Evolutionary conservation across 1,284 basidiomycete species (phyloP).

Genomic region (Microbotryum scabiosae): DNA sequence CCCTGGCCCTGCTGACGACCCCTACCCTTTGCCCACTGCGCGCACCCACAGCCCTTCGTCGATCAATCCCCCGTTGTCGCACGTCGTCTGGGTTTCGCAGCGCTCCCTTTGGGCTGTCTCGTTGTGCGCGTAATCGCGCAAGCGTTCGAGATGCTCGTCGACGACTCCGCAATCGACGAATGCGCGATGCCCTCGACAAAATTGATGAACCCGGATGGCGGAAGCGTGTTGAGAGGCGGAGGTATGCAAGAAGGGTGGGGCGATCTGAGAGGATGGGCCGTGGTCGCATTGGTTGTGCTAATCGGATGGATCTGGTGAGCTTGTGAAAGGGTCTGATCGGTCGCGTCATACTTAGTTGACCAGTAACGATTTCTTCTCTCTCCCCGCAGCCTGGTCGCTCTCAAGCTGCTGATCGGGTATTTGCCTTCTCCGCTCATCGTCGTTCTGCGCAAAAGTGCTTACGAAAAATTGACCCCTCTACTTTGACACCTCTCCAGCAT

Average conservation of each 20-base stretch:
- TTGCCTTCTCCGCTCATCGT: background rate
- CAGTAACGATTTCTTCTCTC: constrained; percentile 24
- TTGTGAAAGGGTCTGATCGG: background rate
- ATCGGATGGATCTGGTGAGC: constrained; percentile 71
- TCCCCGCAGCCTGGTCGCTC: constrained; percentile 39
- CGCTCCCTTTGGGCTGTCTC: constrained; percentile 82
- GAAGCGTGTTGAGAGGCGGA: constrained; percentile 10
- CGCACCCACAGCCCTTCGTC: constrained; percentile 67
- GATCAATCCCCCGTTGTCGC: constrained; percentile 94
- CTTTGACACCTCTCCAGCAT: constrained; percentile 40
- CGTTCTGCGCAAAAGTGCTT: background rate
- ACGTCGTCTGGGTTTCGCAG: constrained; percentile 85
- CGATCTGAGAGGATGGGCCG: constrained; percentile 53
- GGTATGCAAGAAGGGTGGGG: constrained; percentile 30
- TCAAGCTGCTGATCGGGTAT: constrained; percentile 75
- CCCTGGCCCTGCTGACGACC: background rate
- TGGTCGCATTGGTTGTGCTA: constrained; percentile 52
- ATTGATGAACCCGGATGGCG: background rate
- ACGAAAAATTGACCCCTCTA: background rate
- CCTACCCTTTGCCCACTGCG: constrained; percentile 1
- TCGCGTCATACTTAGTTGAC: background rate
- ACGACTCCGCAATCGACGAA: constrained; percentile 41
- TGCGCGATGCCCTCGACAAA: constrained; percentile 29
- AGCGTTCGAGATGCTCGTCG: constrained; percentile 55
- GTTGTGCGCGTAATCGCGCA: constrained; percentile 82